phyloP scores from a whole-genome alignment of 768 basidiomycete species.

The Filobasidium wieringae region DNA sequence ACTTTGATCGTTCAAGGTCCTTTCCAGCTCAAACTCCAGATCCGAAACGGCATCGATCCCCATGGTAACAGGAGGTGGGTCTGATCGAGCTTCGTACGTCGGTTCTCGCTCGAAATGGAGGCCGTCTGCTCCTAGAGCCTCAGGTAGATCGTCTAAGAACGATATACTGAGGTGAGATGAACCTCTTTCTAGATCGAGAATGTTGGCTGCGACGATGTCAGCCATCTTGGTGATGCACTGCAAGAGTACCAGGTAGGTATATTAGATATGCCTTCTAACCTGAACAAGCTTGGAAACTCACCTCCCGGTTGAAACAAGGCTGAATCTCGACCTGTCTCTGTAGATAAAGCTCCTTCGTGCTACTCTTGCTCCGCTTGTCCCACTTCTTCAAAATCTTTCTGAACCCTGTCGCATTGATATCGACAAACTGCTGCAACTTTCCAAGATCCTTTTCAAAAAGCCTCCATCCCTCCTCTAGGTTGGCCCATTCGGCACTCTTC shows the following conservation, averaged over 20 bases:
- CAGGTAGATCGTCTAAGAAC: conserved; percentile 32
- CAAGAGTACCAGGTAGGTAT: conserved; percentile 18
- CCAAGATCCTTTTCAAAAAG: conserved; percentile 85
- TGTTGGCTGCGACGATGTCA: conserved; percentile 67
- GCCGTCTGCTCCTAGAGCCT: conserved; percentile 27
- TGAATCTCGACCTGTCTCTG: conserved; percentile 97
- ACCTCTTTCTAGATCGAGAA: conserved; percentile 59
- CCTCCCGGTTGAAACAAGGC: conserved; percentile 91
- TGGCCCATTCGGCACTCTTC: conserved; percentile 77
- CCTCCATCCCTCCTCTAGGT: conserved; percentile 90
- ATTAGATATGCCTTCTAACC: background rate
- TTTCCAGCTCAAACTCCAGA: conserved; percentile 73
- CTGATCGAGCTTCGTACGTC: conserved; percentile 29
- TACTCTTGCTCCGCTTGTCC: conserved; percentile 88
- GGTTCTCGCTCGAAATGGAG: conserved; percentile 29
- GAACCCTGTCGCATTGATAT: conserved; percentile 93
- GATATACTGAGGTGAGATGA: conserved; percentile 43
- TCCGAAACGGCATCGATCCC: conserved; percentile 64
- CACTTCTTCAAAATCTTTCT: conserved; percentile 97
- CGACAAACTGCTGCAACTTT: conserved; percentile 91
- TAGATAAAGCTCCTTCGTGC: conserved; percentile 93
- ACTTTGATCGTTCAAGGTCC: conserved; percentile 58
- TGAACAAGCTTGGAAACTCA: conserved; percentile 33
- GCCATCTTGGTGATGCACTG: conserved; percentile 90
- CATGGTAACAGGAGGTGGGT: conserved; percentile 18